Base-by-base conservation (phyloP, 208 protist genomes). In the Vickermania spadyakhi region DNA sequence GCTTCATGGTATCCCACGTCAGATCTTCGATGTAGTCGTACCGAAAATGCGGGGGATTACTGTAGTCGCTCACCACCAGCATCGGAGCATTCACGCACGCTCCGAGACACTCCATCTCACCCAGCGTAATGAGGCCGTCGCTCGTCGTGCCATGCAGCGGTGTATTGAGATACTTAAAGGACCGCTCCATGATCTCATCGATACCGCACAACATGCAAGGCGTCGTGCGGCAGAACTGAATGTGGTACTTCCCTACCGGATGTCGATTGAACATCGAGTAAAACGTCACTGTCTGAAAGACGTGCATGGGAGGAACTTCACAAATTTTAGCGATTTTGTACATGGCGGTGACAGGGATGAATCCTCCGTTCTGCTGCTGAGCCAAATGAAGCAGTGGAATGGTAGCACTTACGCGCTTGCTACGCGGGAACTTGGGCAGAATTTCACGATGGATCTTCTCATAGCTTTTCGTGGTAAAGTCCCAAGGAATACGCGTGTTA, bases 251-350 rank as follows among this genome's bases (percentile, higher is more conserved):
- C 28, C 93, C 93, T 1, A 97, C 86, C 1, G 93, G 93, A 36
- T 93, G 81, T n/a, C 88, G 86, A 68, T 97, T 97, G 70, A 93
- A 96, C 93, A 97, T 97, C n/a, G 86, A 86, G 75, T 96, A 97
- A 64, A 97, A 97, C 4, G 93, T 96, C 5, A 93, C 89, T 2
- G 79, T 87, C 58, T 97, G 86, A 66, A 94, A 97, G 28, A 97
- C 93, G 56, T 91, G 80, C 79, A 93, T 96, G 28, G 86, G 86
- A 14, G 84, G 81, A 5, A 96, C 86, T 36, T 94, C 93, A 61
- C 87, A 96, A 30, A 97, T 96, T 49, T 94, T 82, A 3, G 93
- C 89, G 54, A 97, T 96, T 69, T 97, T 97, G 64, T 96, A 91
- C 88, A 97, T 97, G 3, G 93, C 93, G 36, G 88, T 89, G 31